phyloP scores from a whole-genome alignment of 345 rosid genomes.

The Arabis hirsuta region DNA sequence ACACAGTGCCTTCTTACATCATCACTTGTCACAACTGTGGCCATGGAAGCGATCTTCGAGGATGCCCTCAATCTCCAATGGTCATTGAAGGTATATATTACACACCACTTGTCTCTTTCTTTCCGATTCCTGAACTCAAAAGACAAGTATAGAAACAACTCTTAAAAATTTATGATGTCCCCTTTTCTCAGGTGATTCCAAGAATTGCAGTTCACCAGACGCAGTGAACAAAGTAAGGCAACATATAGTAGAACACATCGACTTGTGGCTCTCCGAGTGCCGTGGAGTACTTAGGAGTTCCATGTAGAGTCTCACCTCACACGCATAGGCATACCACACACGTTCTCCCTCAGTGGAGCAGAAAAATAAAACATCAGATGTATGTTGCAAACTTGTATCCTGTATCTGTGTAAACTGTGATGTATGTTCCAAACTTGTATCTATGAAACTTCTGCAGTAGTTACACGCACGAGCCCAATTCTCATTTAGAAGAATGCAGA shows the following conservation, averaged over 20 bases:
- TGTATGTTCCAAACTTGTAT: slow-evolving; percentile 13
- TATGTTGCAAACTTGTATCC: slow-evolving; percentile 32
- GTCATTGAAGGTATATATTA: slow-evolving; percentile 61
- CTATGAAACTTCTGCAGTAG: not conserved
- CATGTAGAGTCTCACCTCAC: slow-evolving; percentile 21
- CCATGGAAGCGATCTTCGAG: slow-evolving; percentile 93
- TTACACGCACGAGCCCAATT: not conserved
- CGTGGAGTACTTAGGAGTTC: slow-evolving; percentile 38
- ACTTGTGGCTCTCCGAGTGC: slow-evolving; percentile 92
- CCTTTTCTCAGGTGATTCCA: slow-evolving; percentile 60
- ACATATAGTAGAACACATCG: slow-evolving; percentile 72
- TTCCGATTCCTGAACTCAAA: slow-evolving; percentile 1
- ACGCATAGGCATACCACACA: not conserved
- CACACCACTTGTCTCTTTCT: not conserved
- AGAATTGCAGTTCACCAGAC: slow-evolving; percentile 82
- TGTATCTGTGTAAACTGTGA: slow-evolving; percentile 30
- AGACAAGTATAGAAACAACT: not conserved
- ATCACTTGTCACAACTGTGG: slow-evolving; percentile 89
- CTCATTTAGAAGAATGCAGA: too few species aligned
- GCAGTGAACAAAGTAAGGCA: slow-evolving; percentile 88
- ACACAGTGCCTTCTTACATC: slow-evolving; percentile 50
- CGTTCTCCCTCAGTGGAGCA: not conserved
- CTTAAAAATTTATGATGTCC: not conserved
- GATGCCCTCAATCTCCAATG: slow-evolving; percentile 90
- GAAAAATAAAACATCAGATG: slow-evolving; percentile 14